Evolutionary conservation across 2,329 filamentous ascomycete species (phyloP).

Genomic region (Microcyclosporella mali): DNA sequence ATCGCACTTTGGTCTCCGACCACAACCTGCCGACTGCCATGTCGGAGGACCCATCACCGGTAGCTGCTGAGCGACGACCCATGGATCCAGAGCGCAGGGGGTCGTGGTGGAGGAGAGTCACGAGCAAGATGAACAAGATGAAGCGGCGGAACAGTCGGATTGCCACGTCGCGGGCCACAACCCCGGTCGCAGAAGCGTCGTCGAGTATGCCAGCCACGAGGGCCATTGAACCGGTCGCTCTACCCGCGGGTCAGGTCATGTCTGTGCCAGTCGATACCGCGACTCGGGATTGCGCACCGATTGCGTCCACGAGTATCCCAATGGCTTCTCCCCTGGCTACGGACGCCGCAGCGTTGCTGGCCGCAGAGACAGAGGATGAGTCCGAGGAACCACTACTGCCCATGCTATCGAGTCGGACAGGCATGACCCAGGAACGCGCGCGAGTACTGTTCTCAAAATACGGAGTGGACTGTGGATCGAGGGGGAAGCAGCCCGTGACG

Average conservation of each 20-base stretch:
- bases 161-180: too few relatives aligned
- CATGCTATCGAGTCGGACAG: conserved; percentile 12
- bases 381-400: conserved; percentile 19
- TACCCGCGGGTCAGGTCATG: background rate
- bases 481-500: conserved; percentile 6
- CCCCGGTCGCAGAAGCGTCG: too few relatives aligned
- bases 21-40: too few relatives aligned
- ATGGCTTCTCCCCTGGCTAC: background rate
- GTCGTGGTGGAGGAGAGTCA: too few relatives aligned
- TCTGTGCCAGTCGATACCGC: conserved; percentile 2
- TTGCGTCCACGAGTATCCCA: background rate
- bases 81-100: too few relatives aligned
- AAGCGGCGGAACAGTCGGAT: too few relatives aligned
- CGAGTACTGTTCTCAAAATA: conserved; percentile 39
- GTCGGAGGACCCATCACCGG: too few relatives aligned
- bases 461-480: conserved; percentile 31
- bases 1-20: too few relatives aligned
- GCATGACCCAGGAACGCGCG: conserved; percentile 23
- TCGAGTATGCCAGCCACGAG: conserved; percentile 1
- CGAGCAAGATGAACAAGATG: too few relatives aligned
- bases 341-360: conserved; percentile 1
- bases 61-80: too few relatives aligned
- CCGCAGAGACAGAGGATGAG: conserved; percentile 12
- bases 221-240: background rate
- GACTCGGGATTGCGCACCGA: background rate